Evolutionary conservation across 2,329 filamentous ascomycete species (phyloP).

Genomic region (Paraconiothyrium sp.): DNA sequence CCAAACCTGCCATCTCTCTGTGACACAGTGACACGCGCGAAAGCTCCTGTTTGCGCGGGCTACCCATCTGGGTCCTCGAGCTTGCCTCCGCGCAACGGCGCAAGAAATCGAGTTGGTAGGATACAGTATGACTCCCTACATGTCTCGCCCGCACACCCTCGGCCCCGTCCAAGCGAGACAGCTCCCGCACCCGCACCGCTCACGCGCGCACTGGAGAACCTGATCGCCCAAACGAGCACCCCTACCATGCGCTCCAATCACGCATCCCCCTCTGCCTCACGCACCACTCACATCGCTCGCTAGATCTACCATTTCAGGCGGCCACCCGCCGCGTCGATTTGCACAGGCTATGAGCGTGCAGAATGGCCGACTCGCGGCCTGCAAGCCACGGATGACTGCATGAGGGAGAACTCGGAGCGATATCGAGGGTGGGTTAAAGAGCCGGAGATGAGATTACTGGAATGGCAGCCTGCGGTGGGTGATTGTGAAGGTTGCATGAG

Average conservation of each 20-base stretch:
- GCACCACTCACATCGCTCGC: neutral
- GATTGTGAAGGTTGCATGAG: neutral
- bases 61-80: neutral
- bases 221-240: slow-evolving; percentile 6
- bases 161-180: slow-evolving; percentile 15
- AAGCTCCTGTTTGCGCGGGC: slow-evolving; percentile 1
- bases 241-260: slow-evolving; percentile 12
- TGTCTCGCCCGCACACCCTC: slow-evolving; percentile 16
- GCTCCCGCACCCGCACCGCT: slow-evolving; percentile 13
- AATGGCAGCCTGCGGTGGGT: neutral
- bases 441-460: slow-evolving; percentile 2
- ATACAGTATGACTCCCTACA: slow-evolving; percentile 7
- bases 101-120: neutral
- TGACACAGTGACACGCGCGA: neutral
- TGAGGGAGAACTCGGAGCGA: neutral
- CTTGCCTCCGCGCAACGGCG: slow-evolving; percentile 6
- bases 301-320: neutral
- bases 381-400: slow-evolving; percentile 12
- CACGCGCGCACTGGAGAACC: slow-evolving; percentile 16
- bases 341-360: neutral
- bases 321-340: slow-evolving; percentile 2
- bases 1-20: neutral
- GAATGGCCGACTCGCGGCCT: neutral
- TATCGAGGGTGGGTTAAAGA: slow-evolving; percentile 4
- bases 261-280: neutral